Evolutionary conservation across 768 basidiomycete genomes (phyloP), one percentile per base, ranked within the genome.

Genomic region (Cyathus striatus): DNA sequence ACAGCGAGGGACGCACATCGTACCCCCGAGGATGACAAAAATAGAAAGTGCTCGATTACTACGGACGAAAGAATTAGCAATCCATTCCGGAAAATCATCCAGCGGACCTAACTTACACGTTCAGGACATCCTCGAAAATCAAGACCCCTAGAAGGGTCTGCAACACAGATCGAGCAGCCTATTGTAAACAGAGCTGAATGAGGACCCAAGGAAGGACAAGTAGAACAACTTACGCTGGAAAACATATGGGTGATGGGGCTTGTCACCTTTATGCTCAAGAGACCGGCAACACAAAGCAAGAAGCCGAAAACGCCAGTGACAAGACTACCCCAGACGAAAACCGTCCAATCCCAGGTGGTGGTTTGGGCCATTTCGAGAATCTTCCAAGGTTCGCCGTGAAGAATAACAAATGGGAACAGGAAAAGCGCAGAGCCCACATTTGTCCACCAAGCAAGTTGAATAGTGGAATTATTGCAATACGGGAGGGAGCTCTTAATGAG

Each of bases 221-320:
- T 26, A 35, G 35, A 43, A 34, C 39, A 9, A 70, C 81, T 57
- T 52, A 86, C 85, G 49, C 75, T 83, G 13, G 81, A 82, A 63
- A 90, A 86, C 86, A 89, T 90, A 58, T 90, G 89, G 1, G 86
- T 89, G 42, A 91, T 75, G 4, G 88, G 88, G 44, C 82, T 85
- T 13, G 87, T 90, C 39, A 88, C 77, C 56, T 85, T 85, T 66
- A 91, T 87, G 55, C 83, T 86, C 47, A 91, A 65, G 51, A 90
- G 63, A 17, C 85, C 86, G 1, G 89, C 86, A 30, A 91, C 63
- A 50, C 85, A 87, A 27, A 91, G 79, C 46, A 90, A 58, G 66
- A 90, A 91, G 2, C 88, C 88, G 47, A 88, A 85, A n/a, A 82
- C 47, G 14, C 87, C 87, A 17, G 86, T 88, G 37, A 85, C 68